These are phyloP conservation scores for Fraxinus ornus DNA, from an alignment of 305 asterid species.

Conservation along the genomic window DNA sequence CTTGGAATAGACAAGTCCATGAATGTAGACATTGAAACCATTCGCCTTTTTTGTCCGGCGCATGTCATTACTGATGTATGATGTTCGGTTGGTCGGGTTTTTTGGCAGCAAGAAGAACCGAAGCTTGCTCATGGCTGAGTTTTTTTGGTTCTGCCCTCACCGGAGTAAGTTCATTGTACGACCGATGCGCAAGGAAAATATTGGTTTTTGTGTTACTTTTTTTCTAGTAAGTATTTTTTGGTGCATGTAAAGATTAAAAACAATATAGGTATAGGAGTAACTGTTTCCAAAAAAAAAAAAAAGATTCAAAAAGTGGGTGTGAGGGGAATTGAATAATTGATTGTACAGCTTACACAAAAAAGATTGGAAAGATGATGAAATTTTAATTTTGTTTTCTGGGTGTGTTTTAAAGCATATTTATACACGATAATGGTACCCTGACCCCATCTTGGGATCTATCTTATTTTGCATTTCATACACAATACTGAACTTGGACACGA, in stretches of 20 bases:
- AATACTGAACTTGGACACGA: background rate
- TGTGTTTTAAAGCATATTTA: constrained; percentile 19
- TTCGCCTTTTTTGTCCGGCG: background rate
- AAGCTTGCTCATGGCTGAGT: constrained; percentile 40
- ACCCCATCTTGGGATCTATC: background rate
- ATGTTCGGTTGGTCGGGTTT: background rate
- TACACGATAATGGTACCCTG: constrained; percentile 4
- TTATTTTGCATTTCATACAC: background rate
- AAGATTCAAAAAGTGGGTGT: constrained; percentile 36
- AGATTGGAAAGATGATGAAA: constrained; percentile 28
- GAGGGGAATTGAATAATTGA: constrained; percentile 45
- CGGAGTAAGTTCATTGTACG: constrained; percentile 38
- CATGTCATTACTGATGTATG: background rate
- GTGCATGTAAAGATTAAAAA: constrained; percentile 41
- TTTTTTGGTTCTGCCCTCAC: constrained; percentile 53
- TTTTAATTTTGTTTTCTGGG: constrained; percentile 26
- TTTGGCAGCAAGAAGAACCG: background rate
- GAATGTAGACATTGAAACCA: background rate
- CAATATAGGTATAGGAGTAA: constrained; percentile 51
- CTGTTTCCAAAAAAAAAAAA: constrained; percentile 26
- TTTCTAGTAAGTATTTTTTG: constrained; percentile 28
- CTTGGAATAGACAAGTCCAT: background rate
- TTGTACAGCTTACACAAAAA: constrained; percentile 57
- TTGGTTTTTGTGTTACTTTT: constrained; percentile 32
- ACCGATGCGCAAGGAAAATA: constrained; percentile 33